These are phyloP conservation scores for Byssochlamys sp. DNA, from an alignment of 2,329 filamentous ascomycete species.

Conservation along the genomic window DNA sequence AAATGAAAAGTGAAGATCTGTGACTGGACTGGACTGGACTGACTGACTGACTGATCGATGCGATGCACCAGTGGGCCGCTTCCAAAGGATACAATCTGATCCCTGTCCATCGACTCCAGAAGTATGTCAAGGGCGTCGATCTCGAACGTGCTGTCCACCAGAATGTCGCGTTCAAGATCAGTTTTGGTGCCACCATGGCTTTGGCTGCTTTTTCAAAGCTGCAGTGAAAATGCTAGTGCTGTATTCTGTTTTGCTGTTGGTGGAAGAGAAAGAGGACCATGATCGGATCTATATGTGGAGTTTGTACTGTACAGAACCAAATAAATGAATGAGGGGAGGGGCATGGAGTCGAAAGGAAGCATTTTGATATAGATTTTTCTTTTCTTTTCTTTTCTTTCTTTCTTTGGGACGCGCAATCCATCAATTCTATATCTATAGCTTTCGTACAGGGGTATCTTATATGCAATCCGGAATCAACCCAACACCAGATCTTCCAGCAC, in stretches of 20 bases:
- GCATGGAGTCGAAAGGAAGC: background rate
- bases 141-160: conserved; percentile 28
- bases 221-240: conserved; percentile 8
- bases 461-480: conserved; percentile 19
- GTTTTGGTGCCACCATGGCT: conserved; percentile 37
- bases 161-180: conserved; percentile 38
- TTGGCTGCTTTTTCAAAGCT: conserved; percentile 38
- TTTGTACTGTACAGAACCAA: background rate
- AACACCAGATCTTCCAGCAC: conserved; percentile 66
- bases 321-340: background rate
- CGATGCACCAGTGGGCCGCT: conserved; percentile 31
- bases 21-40: background rate
- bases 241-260: conserved; percentile 1
- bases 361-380: background rate
- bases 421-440: conserved; percentile 6
- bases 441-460: conserved; percentile 20
- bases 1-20: background rate
- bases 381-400: no score
- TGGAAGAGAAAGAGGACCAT: background rate
- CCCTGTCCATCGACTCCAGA: conserved; percentile 31
- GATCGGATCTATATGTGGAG: background rate
- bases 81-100: conserved; percentile 39
- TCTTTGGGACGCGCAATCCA: background rate
- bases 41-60: conserved; percentile 1
- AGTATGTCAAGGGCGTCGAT: conserved; percentile 32